These are phyloP conservation scores for Wickerhamiella cacticola DNA, from an alignment of 805 yeast species.

Conservation along the genomic window DNA sequence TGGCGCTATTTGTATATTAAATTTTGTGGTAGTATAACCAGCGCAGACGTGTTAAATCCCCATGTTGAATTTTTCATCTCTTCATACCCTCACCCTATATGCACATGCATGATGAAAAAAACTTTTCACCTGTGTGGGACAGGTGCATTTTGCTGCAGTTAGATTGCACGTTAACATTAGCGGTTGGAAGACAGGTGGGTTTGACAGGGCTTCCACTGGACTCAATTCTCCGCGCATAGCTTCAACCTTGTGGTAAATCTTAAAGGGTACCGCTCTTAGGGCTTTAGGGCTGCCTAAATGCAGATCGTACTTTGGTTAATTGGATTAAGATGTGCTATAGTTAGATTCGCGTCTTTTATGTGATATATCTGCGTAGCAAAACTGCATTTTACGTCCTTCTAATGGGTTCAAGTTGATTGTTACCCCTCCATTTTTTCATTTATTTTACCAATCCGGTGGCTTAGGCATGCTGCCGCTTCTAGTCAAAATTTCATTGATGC, in stretches of 20 bases:
- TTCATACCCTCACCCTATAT: conserved; percentile 5
- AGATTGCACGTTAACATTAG: neutral
- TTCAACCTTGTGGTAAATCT: neutral
- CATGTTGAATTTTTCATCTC: neutral
- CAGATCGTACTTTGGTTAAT: neutral
- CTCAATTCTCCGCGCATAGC: neutral
- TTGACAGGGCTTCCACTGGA: neutral
- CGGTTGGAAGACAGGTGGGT: neutral
- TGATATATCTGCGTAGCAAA: too few species aligned
- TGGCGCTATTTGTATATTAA: too few species aligned
- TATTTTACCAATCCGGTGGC: neutral
- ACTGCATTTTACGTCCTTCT: too few species aligned
- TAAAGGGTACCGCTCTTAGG: neutral
- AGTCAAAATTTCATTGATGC: conserved; percentile 3
- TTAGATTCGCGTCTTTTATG: too few species aligned
- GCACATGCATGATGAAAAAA: conserved; percentile 9
- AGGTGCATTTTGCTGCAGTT: conserved; percentile 4
- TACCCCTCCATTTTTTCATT: neutral
- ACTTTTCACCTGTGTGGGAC: conserved; percentile 8
- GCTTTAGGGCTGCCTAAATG: conserved; percentile 5
- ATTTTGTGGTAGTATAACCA: too few species aligned
- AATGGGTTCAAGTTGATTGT: neutral
- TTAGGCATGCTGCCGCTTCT: conserved; percentile 1
- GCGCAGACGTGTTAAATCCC: neutral
- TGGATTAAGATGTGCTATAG: neutral